Conservation (phyloP, 441 rosid species). For the Metrosideros polymorpha region DNA sequence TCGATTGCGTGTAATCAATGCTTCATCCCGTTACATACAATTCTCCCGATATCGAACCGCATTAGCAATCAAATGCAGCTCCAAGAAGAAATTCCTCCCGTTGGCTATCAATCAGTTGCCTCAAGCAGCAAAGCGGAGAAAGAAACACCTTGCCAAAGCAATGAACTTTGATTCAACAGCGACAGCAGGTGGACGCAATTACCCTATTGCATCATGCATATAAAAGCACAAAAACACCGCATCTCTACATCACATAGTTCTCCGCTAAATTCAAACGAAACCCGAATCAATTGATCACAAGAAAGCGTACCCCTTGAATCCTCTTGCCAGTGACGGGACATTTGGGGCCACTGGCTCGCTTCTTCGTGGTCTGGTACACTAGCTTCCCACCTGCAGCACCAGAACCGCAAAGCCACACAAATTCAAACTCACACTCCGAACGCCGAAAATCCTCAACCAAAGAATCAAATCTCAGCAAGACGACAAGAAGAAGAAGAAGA, state of each 20-base stretch:
- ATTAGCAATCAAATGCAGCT: background rate
- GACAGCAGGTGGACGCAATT: background rate
- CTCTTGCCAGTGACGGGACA: slow-evolving; percentile 2
- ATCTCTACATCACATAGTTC: background rate
- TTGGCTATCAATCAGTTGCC: background rate
- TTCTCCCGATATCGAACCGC: background rate
- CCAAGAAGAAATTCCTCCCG: background rate
- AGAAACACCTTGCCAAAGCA: background rate
- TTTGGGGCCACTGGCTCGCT: slow-evolving; percentile 1
- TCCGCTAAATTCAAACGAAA: background rate
- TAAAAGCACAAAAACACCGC: background rate
- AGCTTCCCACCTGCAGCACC: background rate
- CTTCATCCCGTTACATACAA: background rate
- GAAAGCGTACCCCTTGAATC: background rate
- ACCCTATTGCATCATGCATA: background rate
- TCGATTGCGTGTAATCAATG: background rate
- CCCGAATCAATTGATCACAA: background rate
- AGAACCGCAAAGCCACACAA: background rate
- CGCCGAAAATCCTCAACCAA: background rate
- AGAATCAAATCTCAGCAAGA: background rate
- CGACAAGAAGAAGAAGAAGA: background rate
- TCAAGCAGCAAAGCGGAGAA: background rate
- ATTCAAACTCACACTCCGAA: background rate
- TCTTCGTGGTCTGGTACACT: slow-evolving; percentile 1
- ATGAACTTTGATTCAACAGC: background rate